Base-by-base conservation (phyloP, 2,329 filamentous ascomycete genomes). In the Aspergillus glaucus region DNA sequence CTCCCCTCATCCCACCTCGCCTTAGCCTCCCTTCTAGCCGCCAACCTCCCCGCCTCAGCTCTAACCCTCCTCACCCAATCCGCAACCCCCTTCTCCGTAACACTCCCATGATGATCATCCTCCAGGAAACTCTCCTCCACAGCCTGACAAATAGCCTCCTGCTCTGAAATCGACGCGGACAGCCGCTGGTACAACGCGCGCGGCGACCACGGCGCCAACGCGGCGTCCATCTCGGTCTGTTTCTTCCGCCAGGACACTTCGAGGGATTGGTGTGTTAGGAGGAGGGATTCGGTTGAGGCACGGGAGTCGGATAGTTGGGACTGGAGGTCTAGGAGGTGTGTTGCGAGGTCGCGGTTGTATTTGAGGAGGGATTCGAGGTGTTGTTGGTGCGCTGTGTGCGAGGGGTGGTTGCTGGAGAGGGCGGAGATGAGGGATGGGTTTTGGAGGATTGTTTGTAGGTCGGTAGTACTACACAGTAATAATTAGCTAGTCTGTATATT, bases 1-100 rank as follows among this genome's bases (percentile, higher is more conserved):
- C 92, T 79, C 21, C 92, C 90, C 70, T 97, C 92, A 66, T 97
- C 93, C 93, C 93, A 97, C 59, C 93, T 79, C 61, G 90, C 87
- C 69, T 91, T 95, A 56, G 88, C 81, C 74, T 97, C 93, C 62
- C 85, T 83, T 50, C 93, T 79, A 47, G 91, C 75, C 62, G 93
- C 94, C 53, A 85, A 85, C 49, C 86, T 73, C 58, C 87, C 86
- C 64, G 85, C 87, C 8, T 87, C 87, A 58, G 92, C 90, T 57
- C 89, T 79, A 55, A 95, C 87, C 60, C 86, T 75, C 61, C 85
- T 79, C 17, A 95, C 81, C 83, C 93, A 97, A 51, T 97, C 92
- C 2, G 78, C 75, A 22, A 87, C 83, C 70, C 97, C 93, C 62
- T 88, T 81, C 71, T 95, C 91, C 21, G 80, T 84, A 3, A 86